Base-by-base conservation (phyloP, 1,284 basidiomycete genomes). In the Sanghuangporus baumii region DNA sequence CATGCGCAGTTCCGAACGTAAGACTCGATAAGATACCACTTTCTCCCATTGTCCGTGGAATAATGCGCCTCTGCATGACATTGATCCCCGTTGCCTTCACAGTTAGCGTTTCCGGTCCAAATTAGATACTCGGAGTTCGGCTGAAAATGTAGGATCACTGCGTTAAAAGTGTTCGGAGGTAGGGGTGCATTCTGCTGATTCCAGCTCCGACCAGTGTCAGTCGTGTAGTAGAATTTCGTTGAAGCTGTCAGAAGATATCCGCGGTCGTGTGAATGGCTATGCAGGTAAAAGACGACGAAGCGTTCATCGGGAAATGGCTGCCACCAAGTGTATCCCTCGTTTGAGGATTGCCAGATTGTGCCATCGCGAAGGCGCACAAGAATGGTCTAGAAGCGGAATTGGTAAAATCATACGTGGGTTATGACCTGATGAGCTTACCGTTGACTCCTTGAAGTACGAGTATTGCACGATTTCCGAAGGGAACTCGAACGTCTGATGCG, bases 1-100 rank as follows among this genome's bases (percentile, higher is more conserved):
- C 95, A 99, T n/a, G 89, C 88, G 71, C 96, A 99, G 59, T 90
- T 92, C 57, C 86, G 80, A 38, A 98, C 93, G 69, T 98, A 98
- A 34, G 82, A 81, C 62, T 98, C 96, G 55, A 98, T 79, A 54
- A 82, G 71, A 8, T 75, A 67, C 96, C 96, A 99, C 0, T 72
- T 73, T 12, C 87, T 79, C 0, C 96, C 96, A 69, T 98, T 86
- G 68, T 95, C 79, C 31, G 79, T 78, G 2, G 90, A 82, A 70
- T 91, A 95, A 66, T 82, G 82, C 0, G 93, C 87, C 65, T 88
- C 82, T 0, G 86, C 87, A 56, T 83, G 86, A 71, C 95, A 97
- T 40, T 76, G 78, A 47, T 74, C 57, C 6, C 55, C 71, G 20
- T 65, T 71, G 1, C 71, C 72, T 0, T 78, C 74, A 70, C 95